phyloP scores from a whole-genome alignment of 495 filamentous ascomycete genomes.

The Trichoderma parareesei region DNA sequence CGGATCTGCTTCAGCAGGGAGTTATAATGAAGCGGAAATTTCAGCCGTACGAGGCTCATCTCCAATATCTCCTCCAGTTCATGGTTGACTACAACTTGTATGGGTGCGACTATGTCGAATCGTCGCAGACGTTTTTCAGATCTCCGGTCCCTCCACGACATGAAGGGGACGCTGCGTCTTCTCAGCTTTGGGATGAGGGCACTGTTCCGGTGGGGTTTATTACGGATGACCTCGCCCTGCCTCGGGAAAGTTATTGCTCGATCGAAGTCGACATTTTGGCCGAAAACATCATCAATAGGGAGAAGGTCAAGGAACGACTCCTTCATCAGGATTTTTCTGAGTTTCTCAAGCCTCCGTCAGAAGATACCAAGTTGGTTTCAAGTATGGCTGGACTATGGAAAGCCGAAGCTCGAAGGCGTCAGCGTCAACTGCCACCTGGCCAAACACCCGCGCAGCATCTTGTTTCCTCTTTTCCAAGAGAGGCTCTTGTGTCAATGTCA shows the following conservation, averaged over 20 bases:
- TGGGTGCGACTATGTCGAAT: constrained; percentile 75
- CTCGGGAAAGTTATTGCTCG: constrained; percentile 75
- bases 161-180: constrained; percentile 44
- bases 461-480: constrained; percentile 67
- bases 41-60: constrained; percentile 88
- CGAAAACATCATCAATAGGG: constrained; percentile 79
- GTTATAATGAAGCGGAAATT: constrained; percentile 71
- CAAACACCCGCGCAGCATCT: constrained; percentile 39
- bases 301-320: constrained; percentile 58
- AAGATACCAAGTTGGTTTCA: constrained; percentile 71
- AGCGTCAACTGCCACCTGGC: constrained; percentile 43
- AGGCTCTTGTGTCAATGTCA: constrained; percentile 78
- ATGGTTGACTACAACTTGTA: constrained; percentile 98
- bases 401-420: constrained; percentile 77
- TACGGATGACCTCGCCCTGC: constrained; percentile 53
- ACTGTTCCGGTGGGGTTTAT: constrained; percentile 43
- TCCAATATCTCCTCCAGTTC: constrained; percentile 89
- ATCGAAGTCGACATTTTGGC: constrained; percentile 85
- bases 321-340: constrained; percentile 89
- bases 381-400: constrained; percentile 93
- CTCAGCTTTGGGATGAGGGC: constrained; percentile 72
- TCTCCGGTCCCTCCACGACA: constrained; percentile 60
- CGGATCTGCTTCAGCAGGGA: constrained; percentile 79
- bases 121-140: constrained; percentile 57
- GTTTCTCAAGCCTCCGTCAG: constrained; percentile 49